Conservation (phyloP, 2,329 filamentous ascomycete species). For the Aspergillus brunneoviolaceus region DNA sequence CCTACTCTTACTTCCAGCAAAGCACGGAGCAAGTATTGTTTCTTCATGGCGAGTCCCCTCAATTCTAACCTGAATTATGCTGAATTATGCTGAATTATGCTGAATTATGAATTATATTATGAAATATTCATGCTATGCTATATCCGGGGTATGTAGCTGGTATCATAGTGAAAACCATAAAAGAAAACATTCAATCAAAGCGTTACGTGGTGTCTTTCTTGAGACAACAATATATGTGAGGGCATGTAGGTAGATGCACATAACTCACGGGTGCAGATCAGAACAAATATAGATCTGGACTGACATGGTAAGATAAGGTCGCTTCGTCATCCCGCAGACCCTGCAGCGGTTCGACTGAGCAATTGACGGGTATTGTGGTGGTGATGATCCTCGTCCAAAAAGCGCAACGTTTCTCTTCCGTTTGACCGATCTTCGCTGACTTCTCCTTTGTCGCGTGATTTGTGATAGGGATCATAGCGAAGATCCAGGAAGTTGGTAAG, state of each 20-base stretch:
- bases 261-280: neutral
- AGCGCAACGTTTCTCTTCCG: neutral
- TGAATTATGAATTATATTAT: constrained; percentile 24
- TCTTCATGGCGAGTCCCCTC: too few species aligned
- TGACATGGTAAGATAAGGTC: constrained; percentile 3
- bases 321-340: constrained; percentile 20
- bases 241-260: neutral
- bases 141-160: constrained; percentile 20
- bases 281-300: neutral
- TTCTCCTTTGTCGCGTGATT: too few species aligned
- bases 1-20: too few species aligned
- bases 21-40: too few species aligned
- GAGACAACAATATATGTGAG: constrained; percentile 6
- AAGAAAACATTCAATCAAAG: constrained; percentile 1
- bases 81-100: constrained; percentile 18
- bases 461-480: neutral
- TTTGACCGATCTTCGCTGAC: neutral
- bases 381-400: neutral
- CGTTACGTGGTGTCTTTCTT: constrained; percentile 5
- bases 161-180: constrained; percentile 17
- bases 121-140: constrained; percentile 20
- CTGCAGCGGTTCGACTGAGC: constrained; percentile 17
- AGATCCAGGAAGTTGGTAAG: neutral
- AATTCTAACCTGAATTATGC: constrained; percentile 5
- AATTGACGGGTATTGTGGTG: neutral